A percentile compares a stretch with the other conserved stretches of the same genome.
Conservation (phyloP, 805 yeast species). For the Martiniozyma abietophila region DNA sequence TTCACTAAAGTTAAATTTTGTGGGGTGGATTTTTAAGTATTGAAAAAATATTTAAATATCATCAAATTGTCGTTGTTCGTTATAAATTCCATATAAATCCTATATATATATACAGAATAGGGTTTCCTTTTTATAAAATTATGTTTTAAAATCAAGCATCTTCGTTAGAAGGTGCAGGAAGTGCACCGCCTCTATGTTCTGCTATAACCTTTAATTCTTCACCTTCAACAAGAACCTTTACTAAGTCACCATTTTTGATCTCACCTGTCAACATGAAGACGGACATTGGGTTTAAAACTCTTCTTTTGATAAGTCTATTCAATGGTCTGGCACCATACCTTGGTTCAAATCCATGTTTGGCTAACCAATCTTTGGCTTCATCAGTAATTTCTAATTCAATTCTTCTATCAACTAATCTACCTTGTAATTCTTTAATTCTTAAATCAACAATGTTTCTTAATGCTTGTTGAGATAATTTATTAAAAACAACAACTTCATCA, state of each 20-base stretch:
- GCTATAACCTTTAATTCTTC: conserved; percentile 18
- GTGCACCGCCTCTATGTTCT: not conserved
- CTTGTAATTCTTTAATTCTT: conserved; percentile 72
- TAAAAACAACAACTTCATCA: conserved; percentile 90
- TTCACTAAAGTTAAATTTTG: too few species aligned
- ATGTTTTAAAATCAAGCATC: too few species aligned
- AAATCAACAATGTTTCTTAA: conserved; percentile 77
- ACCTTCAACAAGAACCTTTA: too few species aligned
- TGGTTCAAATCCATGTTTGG: conserved; percentile 83
- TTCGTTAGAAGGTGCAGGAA: too few species aligned
- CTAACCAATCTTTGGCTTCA: conserved; percentile 68
- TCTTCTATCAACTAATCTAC: conserved; percentile 68
- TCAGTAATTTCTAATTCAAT: conserved; percentile 45
- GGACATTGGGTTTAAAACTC: conserved; percentile 84
- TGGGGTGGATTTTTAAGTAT: too few species aligned
- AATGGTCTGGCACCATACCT: conserved; percentile 94
- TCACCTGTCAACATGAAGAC: conserved; percentile 70
- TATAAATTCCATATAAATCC: too few species aligned
- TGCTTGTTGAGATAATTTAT: conserved; percentile 72
- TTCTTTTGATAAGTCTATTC: conserved; percentile 79
- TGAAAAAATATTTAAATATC: too few species aligned
- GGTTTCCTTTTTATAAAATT: too few species aligned
- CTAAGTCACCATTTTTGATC: conserved; percentile 48
- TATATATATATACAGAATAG: too few species aligned
- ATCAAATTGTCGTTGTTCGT: too few species aligned